Evolutionary conservation across 2,329 filamentous ascomycete genomes (phyloP).

Genomic region (Trichothecium roseum): DNA sequence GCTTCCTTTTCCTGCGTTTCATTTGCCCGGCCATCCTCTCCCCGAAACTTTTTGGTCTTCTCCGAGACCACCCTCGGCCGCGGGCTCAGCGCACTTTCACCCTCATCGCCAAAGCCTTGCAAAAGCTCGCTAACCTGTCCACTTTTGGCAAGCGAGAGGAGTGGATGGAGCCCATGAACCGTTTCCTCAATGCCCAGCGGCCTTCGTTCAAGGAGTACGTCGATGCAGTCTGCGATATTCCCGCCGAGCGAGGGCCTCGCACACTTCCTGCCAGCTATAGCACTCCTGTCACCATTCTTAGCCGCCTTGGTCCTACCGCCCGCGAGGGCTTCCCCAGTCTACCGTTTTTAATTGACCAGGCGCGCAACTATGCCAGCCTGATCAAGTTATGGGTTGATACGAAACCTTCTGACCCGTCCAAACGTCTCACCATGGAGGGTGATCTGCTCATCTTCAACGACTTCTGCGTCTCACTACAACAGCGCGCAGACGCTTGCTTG

Average conservation of each 20-base stretch:
- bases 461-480: constrained; percentile 38
- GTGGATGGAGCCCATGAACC: constrained; percentile 99
- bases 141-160: constrained; percentile 89
- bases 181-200: constrained; percentile 66
- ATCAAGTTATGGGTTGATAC: constrained; percentile 70
- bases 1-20: constrained; percentile 88
- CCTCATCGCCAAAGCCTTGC: constrained; percentile 82
- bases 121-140: constrained; percentile 82
- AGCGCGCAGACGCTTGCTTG: constrained; percentile 40
- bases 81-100: constrained; percentile 82
- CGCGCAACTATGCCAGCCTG: constrained; percentile 73
- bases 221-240: constrained; percentile 75
- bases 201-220: constrained; percentile 79
- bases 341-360: constrained; percentile 85
- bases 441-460: constrained; percentile 44
- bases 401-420: constrained; percentile 25
- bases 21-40: constrained; percentile 95
- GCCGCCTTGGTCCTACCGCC: constrained; percentile 67
- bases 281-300: constrained; percentile 82
- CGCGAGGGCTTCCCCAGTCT: constrained; percentile 88
- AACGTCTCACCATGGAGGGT: constrained; percentile 25
- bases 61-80: constrained; percentile 71
- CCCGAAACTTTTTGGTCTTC: constrained; percentile 81
- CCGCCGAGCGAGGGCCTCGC: constrained; percentile 54
- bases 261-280: constrained; percentile 76